Conservation (phyloP, 2,329 filamentous ascomycete species). For the Celoporthe dispersa region DNA sequence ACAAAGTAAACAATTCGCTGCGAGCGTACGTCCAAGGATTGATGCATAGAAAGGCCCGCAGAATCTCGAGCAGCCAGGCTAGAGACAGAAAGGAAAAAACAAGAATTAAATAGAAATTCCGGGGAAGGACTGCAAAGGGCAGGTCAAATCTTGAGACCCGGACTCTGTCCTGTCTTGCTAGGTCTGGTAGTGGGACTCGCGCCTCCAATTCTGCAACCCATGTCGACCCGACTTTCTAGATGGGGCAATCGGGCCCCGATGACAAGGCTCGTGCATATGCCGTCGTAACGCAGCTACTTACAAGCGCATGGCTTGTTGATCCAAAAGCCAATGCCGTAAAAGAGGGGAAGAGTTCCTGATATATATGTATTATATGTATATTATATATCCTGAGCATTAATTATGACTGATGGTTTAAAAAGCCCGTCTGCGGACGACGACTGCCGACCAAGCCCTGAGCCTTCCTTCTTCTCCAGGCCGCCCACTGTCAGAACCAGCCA, state of each 20-base stretch:
- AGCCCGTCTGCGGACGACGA: not conserved
- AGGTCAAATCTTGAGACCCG: not conserved
- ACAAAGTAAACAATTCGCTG: not conserved
- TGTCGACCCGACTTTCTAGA: conserved; percentile 11
- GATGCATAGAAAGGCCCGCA: not conserved
- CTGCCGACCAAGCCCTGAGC: not conserved
- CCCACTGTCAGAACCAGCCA: not conserved
- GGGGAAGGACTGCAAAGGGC: conserved; percentile 2
- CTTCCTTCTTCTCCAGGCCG: not conserved
- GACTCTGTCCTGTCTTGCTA: not conserved
- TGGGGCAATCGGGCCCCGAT: conserved; percentile 4
- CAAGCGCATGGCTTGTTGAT: too few species aligned
- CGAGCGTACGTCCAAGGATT: not conserved
- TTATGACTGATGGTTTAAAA: not conserved
- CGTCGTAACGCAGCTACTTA: not conserved
- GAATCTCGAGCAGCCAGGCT: not conserved
- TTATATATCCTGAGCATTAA: not conserved
- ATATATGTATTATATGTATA: not conserved
- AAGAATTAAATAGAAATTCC: not conserved
- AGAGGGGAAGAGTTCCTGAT: too few species aligned
- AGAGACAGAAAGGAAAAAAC: not conserved
- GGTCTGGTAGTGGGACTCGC: not conserved
- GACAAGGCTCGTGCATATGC: not conserved
- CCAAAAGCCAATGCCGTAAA: too few species aligned
- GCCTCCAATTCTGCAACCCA: not conserved